Conservation (phyloP, 441 rosid species). For the Pelargonium citronellum region DNA sequence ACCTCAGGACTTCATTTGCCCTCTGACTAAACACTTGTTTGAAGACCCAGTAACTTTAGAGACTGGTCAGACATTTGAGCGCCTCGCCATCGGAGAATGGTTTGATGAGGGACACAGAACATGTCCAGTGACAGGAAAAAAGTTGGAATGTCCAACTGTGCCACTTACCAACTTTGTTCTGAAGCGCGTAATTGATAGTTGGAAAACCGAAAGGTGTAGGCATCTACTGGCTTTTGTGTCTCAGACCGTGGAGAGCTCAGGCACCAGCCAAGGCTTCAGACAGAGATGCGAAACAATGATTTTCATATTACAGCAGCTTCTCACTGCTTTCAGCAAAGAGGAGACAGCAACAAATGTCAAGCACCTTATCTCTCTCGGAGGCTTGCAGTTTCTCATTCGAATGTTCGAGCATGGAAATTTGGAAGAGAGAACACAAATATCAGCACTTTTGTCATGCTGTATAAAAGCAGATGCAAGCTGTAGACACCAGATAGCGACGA, state of each 20-base stretch:
- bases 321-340: slow-evolving; percentile 30
- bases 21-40: slow-evolving; percentile 43
- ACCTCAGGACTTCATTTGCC: slow-evolving; percentile 45
- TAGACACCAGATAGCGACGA: slow-evolving; percentile 37
- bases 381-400: slow-evolving; percentile 38
- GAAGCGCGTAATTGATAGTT: slow-evolving; percentile 39
- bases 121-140: slow-evolving; percentile 54
- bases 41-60: slow-evolving; percentile 59
- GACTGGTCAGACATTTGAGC: slow-evolving; percentile 58
- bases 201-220: slow-evolving; percentile 37
- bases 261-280: slow-evolving; percentile 9
- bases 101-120: slow-evolving; percentile 45
- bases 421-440: slow-evolving; percentile 34
- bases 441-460: slow-evolving; percentile 36
- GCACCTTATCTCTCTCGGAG: slow-evolving; percentile 44
- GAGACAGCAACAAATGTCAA: slow-evolving; percentile 40
- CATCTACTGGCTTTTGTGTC: slow-evolving; percentile 31
- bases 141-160: slow-evolving; percentile 30
- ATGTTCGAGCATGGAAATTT: slow-evolving; percentile 33
- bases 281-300: slow-evolving; percentile 28
- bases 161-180: slow-evolving; percentile 48
- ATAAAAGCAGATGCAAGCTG: slow-evolving; percentile 48
- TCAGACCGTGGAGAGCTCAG: slow-evolving; percentile 18
- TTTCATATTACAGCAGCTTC: slow-evolving; percentile 38
- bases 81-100: slow-evolving; percentile 48